Percentiles rank a stretch among this genome's conserved stretches.
Evolutionary conservation across 2,329 filamentous ascomycete species (phyloP).

Genomic region (Didymella pomorum): DNA sequence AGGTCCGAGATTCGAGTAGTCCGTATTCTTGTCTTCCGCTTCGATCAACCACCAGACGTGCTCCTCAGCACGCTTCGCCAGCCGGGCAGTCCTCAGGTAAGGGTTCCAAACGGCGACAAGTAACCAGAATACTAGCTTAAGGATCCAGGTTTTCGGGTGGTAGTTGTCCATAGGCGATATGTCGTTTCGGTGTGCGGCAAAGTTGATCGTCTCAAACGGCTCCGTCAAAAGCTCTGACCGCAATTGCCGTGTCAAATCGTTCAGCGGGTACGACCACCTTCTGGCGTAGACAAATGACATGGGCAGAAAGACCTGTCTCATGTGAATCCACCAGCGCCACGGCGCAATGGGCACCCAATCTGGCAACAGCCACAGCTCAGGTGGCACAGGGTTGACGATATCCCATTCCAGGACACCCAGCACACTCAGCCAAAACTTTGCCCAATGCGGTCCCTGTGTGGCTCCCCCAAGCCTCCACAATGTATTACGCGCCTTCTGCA

Average conservation of each 20-base stretch:
- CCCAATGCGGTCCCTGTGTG: constrained; percentile 87
- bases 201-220: constrained; percentile 79
- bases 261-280: constrained; percentile 78
- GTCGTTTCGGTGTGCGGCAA: constrained; percentile 78
- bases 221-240: constrained; percentile 84
- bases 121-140: constrained; percentile 80
- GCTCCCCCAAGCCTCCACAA: constrained; percentile 88
- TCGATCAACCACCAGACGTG: constrained; percentile 85
- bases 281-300: constrained; percentile 93
- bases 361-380: constrained; percentile 91
- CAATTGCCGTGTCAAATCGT: constrained; percentile 74
- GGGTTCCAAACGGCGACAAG: constrained; percentile 83
- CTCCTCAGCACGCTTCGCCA: constrained; percentile 77
- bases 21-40: constrained; percentile 92
- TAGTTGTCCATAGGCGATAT: constrained; percentile 86
- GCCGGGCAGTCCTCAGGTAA: constrained; percentile 70
- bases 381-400: constrained; percentile 90
- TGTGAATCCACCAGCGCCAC: constrained; percentile 98
- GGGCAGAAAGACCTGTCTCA: constrained; percentile 92
- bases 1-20: constrained; percentile 83
- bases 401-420: constrained; percentile 88
- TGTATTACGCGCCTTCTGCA: constrained; percentile 83
- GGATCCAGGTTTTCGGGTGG: constrained; percentile 85
- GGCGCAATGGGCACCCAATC: constrained; percentile 91
- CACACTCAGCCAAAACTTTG: constrained; percentile 93